These are phyloP conservation scores for Plasmodium sp. DNA, from an alignment of 169 alveolate genomes.

Conservation along the genomic window DNA sequence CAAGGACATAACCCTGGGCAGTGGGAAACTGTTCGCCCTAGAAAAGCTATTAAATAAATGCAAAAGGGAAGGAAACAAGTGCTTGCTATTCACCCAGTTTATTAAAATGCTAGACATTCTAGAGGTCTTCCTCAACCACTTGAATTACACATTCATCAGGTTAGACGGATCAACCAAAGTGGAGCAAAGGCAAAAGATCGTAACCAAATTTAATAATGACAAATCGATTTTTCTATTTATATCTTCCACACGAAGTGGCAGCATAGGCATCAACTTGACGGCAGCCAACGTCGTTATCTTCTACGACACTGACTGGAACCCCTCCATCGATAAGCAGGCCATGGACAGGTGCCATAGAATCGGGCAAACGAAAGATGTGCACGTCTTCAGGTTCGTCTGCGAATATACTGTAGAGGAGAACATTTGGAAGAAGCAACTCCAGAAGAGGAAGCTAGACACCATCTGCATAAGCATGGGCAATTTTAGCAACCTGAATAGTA, in stretches of 20 bases:
- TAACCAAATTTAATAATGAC: conserved; percentile 95
- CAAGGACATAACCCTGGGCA: conserved; percentile 91
- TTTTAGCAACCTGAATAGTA: conserved; percentile 77
- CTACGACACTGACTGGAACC: conserved; percentile 99
- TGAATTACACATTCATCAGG: conserved; percentile 96
- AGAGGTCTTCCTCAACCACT: conserved; percentile 95
- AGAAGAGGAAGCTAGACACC: conserved; percentile 97
- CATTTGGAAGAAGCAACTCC: conserved; percentile 96
- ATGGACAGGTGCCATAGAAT: conserved; percentile 99
- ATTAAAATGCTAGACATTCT: conserved; percentile 97
- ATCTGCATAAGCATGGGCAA: conserved; percentile 97
- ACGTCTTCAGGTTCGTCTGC: conserved; percentile 96
- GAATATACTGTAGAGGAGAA: conserved; percentile 98
- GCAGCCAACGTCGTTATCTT: conserved; percentile 99
- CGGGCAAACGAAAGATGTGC: conserved; percentile 98
- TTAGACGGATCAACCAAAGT: conserved; percentile 98
- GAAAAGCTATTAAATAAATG: conserved; percentile 90
- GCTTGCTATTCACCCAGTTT: conserved; percentile 97
- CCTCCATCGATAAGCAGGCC: conserved; percentile 99
- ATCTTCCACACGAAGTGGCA: conserved; percentile 99
- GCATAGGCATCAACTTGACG: conserved; percentile 98
- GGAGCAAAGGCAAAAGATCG: conserved; percentile 96
- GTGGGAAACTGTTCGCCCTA: conserved; percentile 95
- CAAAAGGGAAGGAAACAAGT: conserved; percentile 93
- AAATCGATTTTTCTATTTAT: conserved; percentile 95